Evolutionary conservation across 495 filamentous ascomycete genomes (phyloP).

Genomic region (Penicillium paxilli): DNA sequence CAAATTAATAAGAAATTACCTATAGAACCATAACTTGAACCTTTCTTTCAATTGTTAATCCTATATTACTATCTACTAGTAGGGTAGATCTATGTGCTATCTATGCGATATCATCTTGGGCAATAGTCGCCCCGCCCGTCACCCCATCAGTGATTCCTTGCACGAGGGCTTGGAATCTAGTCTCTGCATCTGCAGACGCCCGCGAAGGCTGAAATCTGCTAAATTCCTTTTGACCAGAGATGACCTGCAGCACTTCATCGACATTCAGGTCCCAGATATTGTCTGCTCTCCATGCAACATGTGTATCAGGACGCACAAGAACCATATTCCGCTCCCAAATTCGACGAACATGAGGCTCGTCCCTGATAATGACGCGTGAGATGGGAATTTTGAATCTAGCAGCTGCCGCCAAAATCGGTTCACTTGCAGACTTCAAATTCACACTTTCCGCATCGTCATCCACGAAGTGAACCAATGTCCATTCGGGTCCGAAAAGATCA

Average conservation of each 20-base stretch:
- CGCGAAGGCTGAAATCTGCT: slow-evolving; percentile 2
- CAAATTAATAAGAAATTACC: background rate
- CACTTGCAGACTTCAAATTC: background rate
- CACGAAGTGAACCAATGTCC: slow-evolving; percentile 27
- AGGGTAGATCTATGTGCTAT: background rate
- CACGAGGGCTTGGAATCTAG: background rate
- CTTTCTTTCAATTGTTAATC: no score
- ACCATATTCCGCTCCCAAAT: slow-evolving; percentile 5
- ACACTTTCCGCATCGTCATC: background rate
- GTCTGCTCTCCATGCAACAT: slow-evolving; percentile 15
- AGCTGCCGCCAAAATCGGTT: background rate
- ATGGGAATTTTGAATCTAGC: background rate
- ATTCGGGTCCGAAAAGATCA: slow-evolving; percentile 28
- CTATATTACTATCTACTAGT: no score
- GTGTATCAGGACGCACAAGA: slow-evolving; percentile 5
- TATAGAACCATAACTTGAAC: background rate
- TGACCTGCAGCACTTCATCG: slow-evolving; percentile 2
- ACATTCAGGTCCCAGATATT: slow-evolving; percentile 1
- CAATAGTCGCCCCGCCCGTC: background rate
- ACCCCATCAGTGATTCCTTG: slow-evolving; percentile 1
- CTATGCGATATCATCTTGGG: background rate
- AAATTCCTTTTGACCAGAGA: slow-evolving; percentile 3
- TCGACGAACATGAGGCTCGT: background rate
- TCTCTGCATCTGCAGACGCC: background rate
- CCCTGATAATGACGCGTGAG: background rate